These are phyloP conservation scores for Capsicum baccatum DNA, from an alignment of 257 asterid species.

Conservation along the genomic window DNA sequence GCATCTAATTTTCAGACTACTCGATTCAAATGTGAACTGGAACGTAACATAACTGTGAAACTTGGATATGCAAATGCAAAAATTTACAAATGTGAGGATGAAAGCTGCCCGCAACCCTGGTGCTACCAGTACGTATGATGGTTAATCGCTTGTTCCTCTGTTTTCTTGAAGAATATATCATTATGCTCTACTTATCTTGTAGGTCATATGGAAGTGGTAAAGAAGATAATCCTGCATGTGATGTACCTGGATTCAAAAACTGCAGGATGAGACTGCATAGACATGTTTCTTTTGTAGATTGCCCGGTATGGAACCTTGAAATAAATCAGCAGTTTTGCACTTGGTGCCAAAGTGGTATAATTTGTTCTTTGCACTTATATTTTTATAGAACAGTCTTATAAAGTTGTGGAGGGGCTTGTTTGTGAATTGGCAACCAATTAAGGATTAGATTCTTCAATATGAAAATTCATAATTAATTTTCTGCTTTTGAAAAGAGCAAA, in stretches of 20 bases:
- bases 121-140: slow-evolving; percentile 78
- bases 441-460: background rate
- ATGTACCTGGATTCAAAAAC: slow-evolving; percentile 55
- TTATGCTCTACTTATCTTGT: slow-evolving; percentile 24
- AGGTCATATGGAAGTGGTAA: slow-evolving; percentile 98
- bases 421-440: background rate
- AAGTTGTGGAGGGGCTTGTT: background rate
- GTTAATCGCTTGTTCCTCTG: slow-evolving; percentile 23
- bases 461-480: background rate
- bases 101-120: slow-evolving; percentile 82
- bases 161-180: slow-evolving; percentile 30
- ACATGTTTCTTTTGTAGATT: slow-evolving; percentile 95
- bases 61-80: slow-evolving; percentile 99
- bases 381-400: background rate
- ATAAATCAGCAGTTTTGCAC: background rate
- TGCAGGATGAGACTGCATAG: slow-evolving; percentile 84
- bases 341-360: background rate
- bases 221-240: slow-evolving; percentile 87
- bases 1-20: slow-evolving; percentile 65
- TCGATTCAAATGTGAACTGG: slow-evolving; percentile 93
- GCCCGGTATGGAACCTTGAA: slow-evolving; percentile 61
- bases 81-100: slow-evolving; percentile 92
- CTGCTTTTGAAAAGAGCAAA: background rate
- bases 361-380: slow-evolving; percentile 1
- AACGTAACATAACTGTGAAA: slow-evolving; percentile 92